Evolutionary conservation across 148 eudicot species (phyloP).

Genomic region (Nepenthes mirabilis): DNA sequence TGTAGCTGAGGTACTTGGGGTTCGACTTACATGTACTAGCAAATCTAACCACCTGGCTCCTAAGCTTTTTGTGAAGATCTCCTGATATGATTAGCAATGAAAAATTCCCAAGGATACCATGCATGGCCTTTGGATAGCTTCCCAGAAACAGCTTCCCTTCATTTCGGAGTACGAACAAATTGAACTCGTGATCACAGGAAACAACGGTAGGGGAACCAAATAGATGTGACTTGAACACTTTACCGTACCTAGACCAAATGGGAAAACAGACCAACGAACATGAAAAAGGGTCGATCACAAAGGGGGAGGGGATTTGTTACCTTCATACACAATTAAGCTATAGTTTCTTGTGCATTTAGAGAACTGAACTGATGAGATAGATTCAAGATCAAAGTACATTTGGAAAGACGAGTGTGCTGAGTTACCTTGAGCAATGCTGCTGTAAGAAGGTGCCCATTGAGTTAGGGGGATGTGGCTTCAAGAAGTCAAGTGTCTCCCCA

Average conservation of each 20-base stretch:
- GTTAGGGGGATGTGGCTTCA: constrained; percentile 36
- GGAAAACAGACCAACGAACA: not conserved
- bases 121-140: constrained; percentile 35
- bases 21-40: constrained; percentile 18
- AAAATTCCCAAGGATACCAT: constrained; percentile 32
- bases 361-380: not conserved
- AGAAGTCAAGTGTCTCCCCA: constrained; percentile 37
- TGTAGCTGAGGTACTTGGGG: constrained; percentile 20
- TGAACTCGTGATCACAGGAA: constrained; percentile 46
- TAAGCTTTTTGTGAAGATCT: constrained; percentile 34
- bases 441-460: constrained; percentile 35
- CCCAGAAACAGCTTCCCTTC: constrained; percentile 37
- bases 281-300: not conserved
- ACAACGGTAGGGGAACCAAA: constrained; percentile 37
- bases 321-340: not conserved
- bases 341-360: not conserved
- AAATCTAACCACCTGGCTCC: constrained; percentile 26
- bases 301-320: too few species aligned
- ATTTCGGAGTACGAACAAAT: constrained; percentile 30
- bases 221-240: constrained; percentile 38
- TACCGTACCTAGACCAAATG: constrained; percentile 28
- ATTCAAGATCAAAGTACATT: too few species aligned
- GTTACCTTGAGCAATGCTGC: constrained; percentile 37
- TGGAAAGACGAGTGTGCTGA: not conserved
- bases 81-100: constrained; percentile 33